Evolutionary conservation across 129 eudicot species (phyloP).

Genomic region (Rutidosis leptorrhynchoides): DNA sequence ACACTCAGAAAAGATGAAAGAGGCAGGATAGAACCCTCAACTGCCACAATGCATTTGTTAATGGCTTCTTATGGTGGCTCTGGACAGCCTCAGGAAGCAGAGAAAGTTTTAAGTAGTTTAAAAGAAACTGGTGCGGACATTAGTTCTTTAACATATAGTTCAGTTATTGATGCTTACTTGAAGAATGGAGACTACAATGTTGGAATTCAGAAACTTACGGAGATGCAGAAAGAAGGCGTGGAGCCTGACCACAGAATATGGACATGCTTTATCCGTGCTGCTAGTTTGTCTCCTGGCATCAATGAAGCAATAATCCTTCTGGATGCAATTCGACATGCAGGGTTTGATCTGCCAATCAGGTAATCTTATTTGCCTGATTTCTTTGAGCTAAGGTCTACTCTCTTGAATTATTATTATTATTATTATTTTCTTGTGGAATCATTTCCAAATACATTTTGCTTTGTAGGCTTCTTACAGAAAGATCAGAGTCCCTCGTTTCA

Average conservation of each 20-base stretch:
- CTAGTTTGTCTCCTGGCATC: slow-evolving; percentile 60
- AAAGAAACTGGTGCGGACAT: slow-evolving; percentile 45
- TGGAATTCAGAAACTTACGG: slow-evolving; percentile 64
- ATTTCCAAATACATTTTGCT: too few species aligned
- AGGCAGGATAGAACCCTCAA: slow-evolving; percentile 64
- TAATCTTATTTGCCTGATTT: too few species aligned
- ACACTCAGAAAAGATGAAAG: slow-evolving; percentile 55
- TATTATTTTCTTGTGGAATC: too few species aligned
- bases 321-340: slow-evolving; percentile 58
- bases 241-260: slow-evolving; percentile 84
- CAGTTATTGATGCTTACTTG: slow-evolving; percentile 77
- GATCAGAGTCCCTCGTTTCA: slow-evolving; percentile 48
- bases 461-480: slow-evolving; percentile 68
- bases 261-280: slow-evolving; percentile 81
- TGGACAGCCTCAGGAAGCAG: slow-evolving; percentile 82
- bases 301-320: slow-evolving; percentile 56
- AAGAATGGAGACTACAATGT: slow-evolving; percentile 53
- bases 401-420: too few species aligned
- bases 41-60: slow-evolving; percentile 84
- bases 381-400: too few species aligned
- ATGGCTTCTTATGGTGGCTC: slow-evolving; percentile 86
- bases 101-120: slow-evolving; percentile 62
- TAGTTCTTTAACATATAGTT: slow-evolving; percentile 63
- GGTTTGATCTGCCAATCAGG: slow-evolving; percentile 76
- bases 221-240: slow-evolving; percentile 70